Evolutionary conservation across 2,329 filamentous ascomycete genomes (phyloP), one percentile per base, ranked within the genome.

Genomic region (Diaporthe sp.): DNA sequence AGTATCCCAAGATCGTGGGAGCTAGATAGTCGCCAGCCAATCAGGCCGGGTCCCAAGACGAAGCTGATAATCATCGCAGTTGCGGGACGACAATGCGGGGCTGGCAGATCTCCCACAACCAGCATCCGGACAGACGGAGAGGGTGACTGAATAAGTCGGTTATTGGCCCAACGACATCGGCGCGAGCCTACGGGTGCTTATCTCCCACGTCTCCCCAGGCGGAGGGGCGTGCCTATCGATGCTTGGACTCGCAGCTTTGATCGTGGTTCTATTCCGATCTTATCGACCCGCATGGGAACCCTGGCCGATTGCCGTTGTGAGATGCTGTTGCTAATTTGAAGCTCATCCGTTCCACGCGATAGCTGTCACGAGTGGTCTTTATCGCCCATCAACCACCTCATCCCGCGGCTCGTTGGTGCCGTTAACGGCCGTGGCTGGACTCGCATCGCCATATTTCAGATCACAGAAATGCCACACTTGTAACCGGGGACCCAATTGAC

Each of bases 251-350:
- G 60, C 19, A 50, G 42, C 42, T 50, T 28, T 54, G 64, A 52
- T 73, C 73, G 73, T 66, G 50, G 33, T 12, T 25, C 64, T 54
- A 58, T 42, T 61, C 74, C 72, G 75, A 73, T 75, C 75, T 76
- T 75, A 76, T 76, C 75, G 38, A 47, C 42, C 55, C 30, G 57
- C 50, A 60, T 38, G 15, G n/a, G 33, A 28, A 22, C 8, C 25
- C 19, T 35, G 35, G 45, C 30, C 30, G 33, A 61, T 55, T 67
- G 17, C 57, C 55, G 33, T 71, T 33, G 64, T 52, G 58, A 47
- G 54, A 69, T 66, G 42, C 25, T 61, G 47, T 76, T 69, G 75
- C 66, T 73, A 75, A 71, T 71, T 40, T 38, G 52, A 60, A 74
- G 72, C 60, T 61, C 54, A 54, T 47, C 70, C 30, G 58, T 71